Evolutionary conservation across 129 eudicot genomes (phyloP).

Genomic region (Lonicera japonica): DNA sequence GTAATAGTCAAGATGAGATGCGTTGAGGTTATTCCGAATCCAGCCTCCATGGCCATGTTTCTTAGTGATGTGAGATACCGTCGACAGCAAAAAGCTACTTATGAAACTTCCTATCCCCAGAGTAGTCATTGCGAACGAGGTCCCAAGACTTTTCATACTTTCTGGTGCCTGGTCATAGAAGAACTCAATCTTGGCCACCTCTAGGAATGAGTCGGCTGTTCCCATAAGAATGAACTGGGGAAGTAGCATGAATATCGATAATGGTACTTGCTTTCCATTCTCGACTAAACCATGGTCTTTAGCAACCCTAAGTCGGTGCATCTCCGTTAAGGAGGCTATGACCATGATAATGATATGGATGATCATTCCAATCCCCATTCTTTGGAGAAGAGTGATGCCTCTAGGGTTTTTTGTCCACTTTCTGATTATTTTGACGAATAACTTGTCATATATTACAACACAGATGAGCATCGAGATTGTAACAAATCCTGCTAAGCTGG

Average conservation of each 20-base stretch:
- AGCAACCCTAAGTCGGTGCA: constrained; percentile 10
- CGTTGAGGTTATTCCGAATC: constrained; percentile 27
- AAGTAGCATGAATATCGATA: constrained; percentile 15
- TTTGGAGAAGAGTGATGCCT: constrained; percentile 18
- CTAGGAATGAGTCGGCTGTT: constrained; percentile 19
- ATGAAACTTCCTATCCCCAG: background rate
- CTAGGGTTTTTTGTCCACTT: constrained; percentile 19
- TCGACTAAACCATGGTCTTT: constrained; percentile 2
- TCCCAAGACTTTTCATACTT: constrained; percentile 7
- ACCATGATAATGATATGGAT: constrained; percentile 10
- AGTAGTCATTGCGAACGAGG: background rate
- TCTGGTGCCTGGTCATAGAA: constrained; percentile 18
- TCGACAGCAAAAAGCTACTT: constrained; percentile 16
- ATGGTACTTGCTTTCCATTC: constrained; percentile 14
- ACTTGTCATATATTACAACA: constrained; percentile 16
- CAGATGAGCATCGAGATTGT: constrained; percentile 24
- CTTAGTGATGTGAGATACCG: constrained; percentile 21
- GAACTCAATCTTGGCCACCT: constrained; percentile 31
- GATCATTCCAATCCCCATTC: constrained; percentile 13
- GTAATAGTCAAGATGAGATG: constrained; percentile 26
- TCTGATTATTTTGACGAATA: constrained; percentile 13
- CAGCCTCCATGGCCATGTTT: constrained; percentile 11
- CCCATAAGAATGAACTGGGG: constrained; percentile 33
- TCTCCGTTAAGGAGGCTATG: constrained; percentile 8
- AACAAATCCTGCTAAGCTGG: constrained; percentile 10